Conservation (phyloP, 2,329 filamentous ascomycete genomes). For the Pseudogymnoascus sp. region DNA sequence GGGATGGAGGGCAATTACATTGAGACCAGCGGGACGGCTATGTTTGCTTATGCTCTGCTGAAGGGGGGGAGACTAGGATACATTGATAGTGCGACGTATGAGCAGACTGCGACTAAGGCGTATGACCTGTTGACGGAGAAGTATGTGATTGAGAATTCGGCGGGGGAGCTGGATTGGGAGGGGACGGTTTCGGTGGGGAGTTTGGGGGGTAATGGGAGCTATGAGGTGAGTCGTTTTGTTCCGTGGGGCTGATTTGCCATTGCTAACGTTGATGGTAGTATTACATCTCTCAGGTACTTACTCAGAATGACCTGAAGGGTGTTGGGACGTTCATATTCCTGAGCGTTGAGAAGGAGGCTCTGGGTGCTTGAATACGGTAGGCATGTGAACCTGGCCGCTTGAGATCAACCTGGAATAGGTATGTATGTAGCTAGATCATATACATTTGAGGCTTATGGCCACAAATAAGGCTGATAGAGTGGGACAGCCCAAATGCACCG, state of each 20-base stretch:
- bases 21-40: conserved; percentile 32
- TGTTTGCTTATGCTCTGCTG: conserved; percentile 34
- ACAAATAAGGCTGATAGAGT: background rate
- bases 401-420: background rate
- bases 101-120: conserved; percentile 15
- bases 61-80: conserved; percentile 32
- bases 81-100: conserved; percentile 17
- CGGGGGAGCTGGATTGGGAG: conserved; percentile 19
- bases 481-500: background rate
- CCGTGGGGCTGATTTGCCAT: background rate
- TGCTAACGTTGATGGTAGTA: conserved; percentile 14
- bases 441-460: background rate
- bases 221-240: conserved; percentile 16
- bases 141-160: background rate
- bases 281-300: conserved; percentile 17
- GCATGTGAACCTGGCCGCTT: background rate
- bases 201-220: conserved; percentile 18
- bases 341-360: conserved; percentile 15
- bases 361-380: background rate
- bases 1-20: conserved; percentile 30
- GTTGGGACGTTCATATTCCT: conserved; percentile 22
- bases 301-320: conserved; percentile 22
- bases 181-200: conserved; percentile 21
- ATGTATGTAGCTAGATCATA: background rate
- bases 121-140: conserved; percentile 19